Percentiles rank a stretch among this genome's conserved stretches.
phyloP scores from a whole-genome alignment of 306 rosid genomes.

The Trichosanthes cucumerina region DNA sequence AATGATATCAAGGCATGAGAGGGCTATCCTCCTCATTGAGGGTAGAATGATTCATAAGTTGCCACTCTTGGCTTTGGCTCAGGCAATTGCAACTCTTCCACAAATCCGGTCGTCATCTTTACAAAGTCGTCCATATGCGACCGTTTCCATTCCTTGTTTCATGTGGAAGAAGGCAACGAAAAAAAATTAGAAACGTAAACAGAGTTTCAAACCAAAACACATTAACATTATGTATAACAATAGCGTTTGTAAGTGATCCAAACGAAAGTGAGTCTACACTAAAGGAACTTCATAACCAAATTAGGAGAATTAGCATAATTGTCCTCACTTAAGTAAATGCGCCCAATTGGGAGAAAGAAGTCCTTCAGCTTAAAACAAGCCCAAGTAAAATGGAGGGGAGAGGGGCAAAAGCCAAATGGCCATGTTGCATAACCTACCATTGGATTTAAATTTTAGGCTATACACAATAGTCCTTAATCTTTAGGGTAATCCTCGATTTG shows the following conservation, averaged over 20 bases:
- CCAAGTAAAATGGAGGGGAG: not conserved
- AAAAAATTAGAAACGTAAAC: not conserved
- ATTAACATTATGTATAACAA: not conserved
- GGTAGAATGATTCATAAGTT: constrained; percentile 53
- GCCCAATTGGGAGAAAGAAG: too few species aligned
- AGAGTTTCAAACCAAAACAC: not conserved
- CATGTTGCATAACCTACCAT: not conserved
- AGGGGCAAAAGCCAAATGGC: not conserved
- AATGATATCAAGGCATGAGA: constrained; percentile 19
- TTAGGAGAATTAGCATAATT: not conserved
- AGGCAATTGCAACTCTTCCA: constrained; percentile 53
- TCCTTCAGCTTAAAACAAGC: too few species aligned
- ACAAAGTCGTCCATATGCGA: constrained; percentile 51
- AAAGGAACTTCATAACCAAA: not conserved
- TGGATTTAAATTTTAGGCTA: not conserved
- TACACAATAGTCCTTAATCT: not conserved
- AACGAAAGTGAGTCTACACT: not conserved
- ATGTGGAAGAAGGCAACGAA: not conserved
- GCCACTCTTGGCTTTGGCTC: constrained; percentile 68
- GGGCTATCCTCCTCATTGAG: constrained; percentile 31
- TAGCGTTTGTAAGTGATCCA: not conserved
- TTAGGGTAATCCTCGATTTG: not conserved
- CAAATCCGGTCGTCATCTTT: constrained; percentile 52
- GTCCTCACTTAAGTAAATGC: not conserved
- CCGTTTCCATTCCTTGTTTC: constrained; percentile 61